phyloP scores from a whole-genome alignment of 495 filamentous ascomycete genomes.

The Penicillium paxilli region DNA sequence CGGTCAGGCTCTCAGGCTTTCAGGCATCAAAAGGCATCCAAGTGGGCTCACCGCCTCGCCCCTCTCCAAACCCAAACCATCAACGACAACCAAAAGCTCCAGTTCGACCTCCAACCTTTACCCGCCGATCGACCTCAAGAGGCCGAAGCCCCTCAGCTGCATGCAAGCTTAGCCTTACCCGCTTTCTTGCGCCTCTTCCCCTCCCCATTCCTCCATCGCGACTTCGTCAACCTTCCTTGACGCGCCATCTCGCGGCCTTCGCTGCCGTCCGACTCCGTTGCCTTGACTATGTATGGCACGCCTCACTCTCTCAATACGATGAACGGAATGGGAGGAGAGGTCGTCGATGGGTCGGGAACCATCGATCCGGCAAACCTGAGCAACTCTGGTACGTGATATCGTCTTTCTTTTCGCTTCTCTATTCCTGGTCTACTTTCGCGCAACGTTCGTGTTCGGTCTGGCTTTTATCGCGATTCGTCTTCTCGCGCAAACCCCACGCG shows the following conservation, averaged over 20 bases:
- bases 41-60: conserved; percentile 34
- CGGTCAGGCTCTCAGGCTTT: neutral
- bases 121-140: conserved; percentile 22
- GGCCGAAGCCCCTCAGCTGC: conserved; percentile 14
- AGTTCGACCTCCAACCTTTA: conserved; percentile 15
- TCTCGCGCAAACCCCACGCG: conserved; percentile 2
- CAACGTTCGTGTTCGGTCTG: neutral
- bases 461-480: conserved; percentile 6
- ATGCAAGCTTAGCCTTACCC: conserved; percentile 29
- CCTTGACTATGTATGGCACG: conserved; percentile 57
- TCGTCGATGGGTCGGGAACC: conserved; percentile 72
- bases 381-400: conserved; percentile 53
- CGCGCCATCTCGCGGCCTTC: conserved; percentile 41
- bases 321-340: conserved; percentile 62
- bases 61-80: conserved; percentile 27
- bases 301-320: conserved; percentile 52
- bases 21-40: conserved; percentile 13
- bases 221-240: conserved; percentile 25
- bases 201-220: conserved; percentile 21
- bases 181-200: conserved; percentile 22
- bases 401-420: conserved; percentile 5
- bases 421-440: neutral
- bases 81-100: conserved; percentile 11
- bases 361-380: conserved; percentile 79
- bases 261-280: conserved; percentile 28